Evolutionary conservation across 2,329 filamentous ascomycete genomes (phyloP), one percentile per base, ranked within the genome.

Genomic region (Scleromitrula shiraiana): DNA sequence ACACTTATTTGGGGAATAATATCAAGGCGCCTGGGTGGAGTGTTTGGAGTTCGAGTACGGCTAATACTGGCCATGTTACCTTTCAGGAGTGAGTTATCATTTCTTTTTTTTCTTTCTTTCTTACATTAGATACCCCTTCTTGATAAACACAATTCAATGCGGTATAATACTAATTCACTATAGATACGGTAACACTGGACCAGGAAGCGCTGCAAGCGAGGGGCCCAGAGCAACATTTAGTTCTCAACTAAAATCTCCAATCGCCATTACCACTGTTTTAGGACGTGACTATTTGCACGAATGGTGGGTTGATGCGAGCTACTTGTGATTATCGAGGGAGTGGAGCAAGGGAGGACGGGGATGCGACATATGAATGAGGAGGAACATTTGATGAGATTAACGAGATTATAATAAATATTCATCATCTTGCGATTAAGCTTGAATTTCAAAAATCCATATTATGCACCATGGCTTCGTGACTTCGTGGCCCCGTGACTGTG

Each of bases 21-120:
- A 69, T 80, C 50, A 74, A 73, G 40, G 49, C 65, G 2, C 65
- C 64, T 2, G 76, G 76, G 1, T 79, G 77, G 75, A 57, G 58
- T 6, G 53, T 63, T n/a, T 80, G 77, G 77, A 65, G 64, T 23
- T 63, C 53, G 6, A 60, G 59, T 8, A 59, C 67, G 20, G 8
- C 35, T 8, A 30, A 46, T 5, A 46, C 20, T 15, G 43, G 24
- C 5, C 5, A 30, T 8, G 35, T 41, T 14, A 32, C 35, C 5
- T 33, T 46, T 7, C 26, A 2, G 17, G 43, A 46, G 43, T 46
- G n/a, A 46, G 43, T 32, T n/a, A n/a, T n/a, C n/a, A n/a, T n/a
- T 22, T 23, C 4, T 9, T 5, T 12, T 20, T 4, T 5, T 8
- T 8, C 19, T 20, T 2, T 5, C 12, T 5, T 24, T 7, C 3